Evolutionary conservation across 306 rosid genomes (phyloP).

Genomic region (Alnus glutinosa): DNA sequence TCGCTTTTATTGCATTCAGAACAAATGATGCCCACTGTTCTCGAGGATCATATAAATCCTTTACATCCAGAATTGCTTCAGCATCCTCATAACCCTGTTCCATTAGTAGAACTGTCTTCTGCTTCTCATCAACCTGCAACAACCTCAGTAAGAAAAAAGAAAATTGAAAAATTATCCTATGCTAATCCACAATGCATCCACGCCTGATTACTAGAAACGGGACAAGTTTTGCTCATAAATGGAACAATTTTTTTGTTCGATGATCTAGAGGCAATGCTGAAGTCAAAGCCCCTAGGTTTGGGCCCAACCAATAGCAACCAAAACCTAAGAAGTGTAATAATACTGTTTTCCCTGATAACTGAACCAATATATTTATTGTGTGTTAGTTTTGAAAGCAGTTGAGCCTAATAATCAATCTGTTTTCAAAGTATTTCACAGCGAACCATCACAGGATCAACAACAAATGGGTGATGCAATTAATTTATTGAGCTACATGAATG

Average conservation of each 20-base stretch:
- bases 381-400: neutral
- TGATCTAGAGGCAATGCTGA: neutral
- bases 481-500: neutral
- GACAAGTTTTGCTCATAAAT: slow-evolving; percentile 13
- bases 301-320: neutral
- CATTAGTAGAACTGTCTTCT: slow-evolving; percentile 76
- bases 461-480: neutral
- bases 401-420: neutral
- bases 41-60: slow-evolving; percentile 92
- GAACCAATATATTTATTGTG: neutral
- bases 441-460: neutral
- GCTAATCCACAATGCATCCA: slow-evolving; percentile 19
- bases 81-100: slow-evolving; percentile 99
- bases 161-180: neutral
- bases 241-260: neutral
- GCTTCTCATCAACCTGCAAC: slow-evolving; percentile 92
- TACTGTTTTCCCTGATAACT: neutral
- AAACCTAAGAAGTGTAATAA: neutral
- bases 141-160: slow-evolving; percentile 20
- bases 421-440: neutral
- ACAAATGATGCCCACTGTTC: slow-evolving; percentile 98
- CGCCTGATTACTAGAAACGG: slow-evolving; percentile 1
- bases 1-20: slow-evolving; percentile 91
- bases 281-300: neutral
- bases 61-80: slow-evolving; percentile 85